Base-by-base conservation (phyloP, 345 rosid species). In the Pistacia integerrima region DNA sequence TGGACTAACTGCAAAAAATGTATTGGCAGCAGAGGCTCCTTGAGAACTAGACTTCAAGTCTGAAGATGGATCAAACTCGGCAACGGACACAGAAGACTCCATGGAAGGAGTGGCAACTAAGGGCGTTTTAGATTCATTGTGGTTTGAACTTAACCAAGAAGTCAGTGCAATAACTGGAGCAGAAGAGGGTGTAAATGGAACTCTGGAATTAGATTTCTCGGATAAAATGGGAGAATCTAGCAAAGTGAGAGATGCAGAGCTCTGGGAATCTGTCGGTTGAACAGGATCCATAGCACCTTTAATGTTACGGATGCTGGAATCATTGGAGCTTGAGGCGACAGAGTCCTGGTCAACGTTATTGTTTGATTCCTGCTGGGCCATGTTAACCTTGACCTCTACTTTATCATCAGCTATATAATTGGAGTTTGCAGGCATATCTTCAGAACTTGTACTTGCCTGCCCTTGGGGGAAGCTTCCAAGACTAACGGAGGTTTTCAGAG, bases 401-500 rank as follows among this genome's bases (percentile, higher is more conserved):
- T 89, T 92, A 81, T 89, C 90, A 81, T 84, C 82, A 67, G 64
- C 80, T 48, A 77, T 66, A 77, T 71, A 72, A 82, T 84, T 89
- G 77, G 85, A 72, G 61, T 90, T 72, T 58, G 81, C 64, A 65
- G 83, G 80, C 74, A 79, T 82, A 74, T 90, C 98, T 85, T 94
- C 97, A 66, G 96, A 94, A 83, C 97, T 84, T 81, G 95, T 77
- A 86, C 98, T 92, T 77, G 82, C 89, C 82, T 90, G 97, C 72
- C 83, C 97, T 70, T 88, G 95, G 69, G 96, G 97, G 73, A 88
- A 94, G 94, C 98, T 94, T 81, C 95, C 93, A 74, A 85, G 81
- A 84, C 98, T 91, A 74, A 91, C 87, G 61, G 98, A 94, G 75
- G 98, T 88, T 79, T 91, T 92, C 61, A 83, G 81, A 67, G 97